Evolutionary conservation across 2,329 filamentous ascomycete species (phyloP), one percentile per base, ranked within the genome.

Genomic region (Biscogniauxia sp.): DNA sequence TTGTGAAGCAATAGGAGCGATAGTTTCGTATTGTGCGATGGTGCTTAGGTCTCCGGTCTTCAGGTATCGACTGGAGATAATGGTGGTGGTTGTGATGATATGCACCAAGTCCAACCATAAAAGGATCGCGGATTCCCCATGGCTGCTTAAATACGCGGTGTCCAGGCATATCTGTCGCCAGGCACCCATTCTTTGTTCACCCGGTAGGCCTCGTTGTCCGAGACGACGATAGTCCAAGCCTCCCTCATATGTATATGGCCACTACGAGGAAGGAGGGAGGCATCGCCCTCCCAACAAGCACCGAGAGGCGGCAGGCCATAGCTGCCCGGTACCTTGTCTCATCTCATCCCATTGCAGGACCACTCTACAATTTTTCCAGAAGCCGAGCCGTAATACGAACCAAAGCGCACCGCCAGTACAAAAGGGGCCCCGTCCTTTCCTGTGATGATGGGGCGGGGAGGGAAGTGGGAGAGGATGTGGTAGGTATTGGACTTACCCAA

Each of bases 401-500:
- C 23, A 23, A 23, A 23, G 37, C 37, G 6, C 5, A 32, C 28
- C 9, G 1, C 7, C 28, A 32, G 7, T 9, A 3, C 28, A 7
- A 32, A 32, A 13, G 28, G 28, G 28, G 9, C 9, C 9, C 5
- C 9, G 3, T 11, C 50, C 20, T 9, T 6, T 41, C 15, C 45
- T 7, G 32, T n/a, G 51, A 11, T 41, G 49, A 17, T 1, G 20
- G 11, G 9, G n/a, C 32, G 37, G 13, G 53, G 20, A 8, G 20
- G 5, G 55, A 32, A 51, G 19, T 17, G 25, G 28, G 9, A 20
- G 17, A 51, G 25, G 56, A 51, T 5, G 26, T 7, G 53, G 20
- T 20, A 37, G 53, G 20, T 20, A 37, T 20, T 45, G 4, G 26
- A 66, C 69, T 68, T 69, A 72, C 70, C 70, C 61, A 71, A 56